Base-by-base conservation (phyloP, 192 early-diverging fungal genomes). In the Backusella parvicylindrica region DNA sequence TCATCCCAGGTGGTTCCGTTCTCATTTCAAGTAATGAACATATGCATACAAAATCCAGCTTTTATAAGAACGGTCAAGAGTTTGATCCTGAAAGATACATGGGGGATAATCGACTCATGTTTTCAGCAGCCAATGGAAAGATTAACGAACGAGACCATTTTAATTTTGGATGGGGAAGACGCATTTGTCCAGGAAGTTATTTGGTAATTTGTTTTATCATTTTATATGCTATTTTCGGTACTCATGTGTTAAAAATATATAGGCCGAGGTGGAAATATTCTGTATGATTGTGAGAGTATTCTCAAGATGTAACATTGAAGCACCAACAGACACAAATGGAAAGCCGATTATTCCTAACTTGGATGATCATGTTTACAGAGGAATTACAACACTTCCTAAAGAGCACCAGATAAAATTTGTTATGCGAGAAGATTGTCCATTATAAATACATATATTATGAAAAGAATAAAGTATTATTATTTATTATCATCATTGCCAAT, bases 21-120 rank as follows among this genome's bases (percentile, higher is more conserved):
- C 71, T 88, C 13, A 77, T 84, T 43, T 78, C 82, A 32, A 84
- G 86, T 64, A 69, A 86, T 41, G 84, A 83, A 75, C 76, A 82
- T 1, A 83, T 89, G 79, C 83, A 89, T 60, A 63, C 23, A 32
- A 70, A 79, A 63, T 40, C 74, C 31, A 21, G 28, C 21, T 43
- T 60, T 66, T 88, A 81, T 50, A 77, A 77, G 0, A 50, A 84
- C 0, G 87, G 87, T 2, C 74, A 86, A 0, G 73, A 71, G 70
- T 89, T 88, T 28, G 74, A 79, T 38, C 88, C 88, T 6, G 80
- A 82, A 35, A 84, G 88, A 30, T 77, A 56, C 53, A 5, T 77
- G 12, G 33, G 23, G 30, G 37, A 30, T 43, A 3, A 70, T 3
- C 32, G 23, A n/a, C 31, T 26, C 21, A 38, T 38, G 30, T 50